Evolutionary conservation across 371 early-diverging fungal species (phyloP).

Genomic region (Mucor mucedo): DNA sequence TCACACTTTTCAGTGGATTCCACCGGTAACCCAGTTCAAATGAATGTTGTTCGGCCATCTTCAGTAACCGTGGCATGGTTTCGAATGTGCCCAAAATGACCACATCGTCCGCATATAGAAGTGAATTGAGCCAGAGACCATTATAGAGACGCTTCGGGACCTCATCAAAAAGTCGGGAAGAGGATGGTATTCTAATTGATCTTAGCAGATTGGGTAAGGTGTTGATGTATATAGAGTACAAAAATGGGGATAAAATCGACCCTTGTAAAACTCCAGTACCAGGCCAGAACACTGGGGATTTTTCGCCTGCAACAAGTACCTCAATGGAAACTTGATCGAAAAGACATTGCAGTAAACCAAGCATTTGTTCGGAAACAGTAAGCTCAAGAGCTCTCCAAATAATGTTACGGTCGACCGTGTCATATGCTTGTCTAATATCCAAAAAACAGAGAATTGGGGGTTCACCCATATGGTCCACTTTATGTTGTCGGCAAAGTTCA

Average conservation of each 20-base stretch:
- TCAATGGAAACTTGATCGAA: constrained; percentile 19
- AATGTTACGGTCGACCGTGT: constrained; percentile 22
- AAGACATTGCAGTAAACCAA: constrained; percentile 12
- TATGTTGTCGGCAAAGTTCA: not conserved
- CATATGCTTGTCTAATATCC: constrained; percentile 28
- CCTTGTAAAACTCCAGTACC: constrained; percentile 24
- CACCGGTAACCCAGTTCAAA: constrained; percentile 17
- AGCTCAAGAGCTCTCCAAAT: constrained; percentile 15
- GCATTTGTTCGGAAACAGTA: constrained; percentile 4
- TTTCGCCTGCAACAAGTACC: not conserved
- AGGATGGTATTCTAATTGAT: not conserved
- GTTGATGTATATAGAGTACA: constrained; percentile 30
- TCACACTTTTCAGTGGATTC: constrained; percentile 22
- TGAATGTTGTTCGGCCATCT: constrained; percentile 13
- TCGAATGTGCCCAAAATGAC: constrained; percentile 11
- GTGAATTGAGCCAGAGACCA: constrained; percentile 2
- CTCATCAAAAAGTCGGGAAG: not conserved
- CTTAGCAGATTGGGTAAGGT: constrained; percentile 10
- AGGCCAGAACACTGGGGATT: constrained; percentile 15
- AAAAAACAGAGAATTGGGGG: constrained; percentile 21
- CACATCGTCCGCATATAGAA: constrained; percentile 26
- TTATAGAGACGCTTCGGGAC: not conserved
- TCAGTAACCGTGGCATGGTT: constrained; percentile 1
- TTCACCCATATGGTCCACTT: constrained; percentile 7
- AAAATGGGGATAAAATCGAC: constrained; percentile 23